Percentiles rank a stretch among this genome's conserved stretches.
phyloP scores from a whole-genome alignment of 768 basidiomycete genomes.

The Hysterangium stoloniferum region DNA sequence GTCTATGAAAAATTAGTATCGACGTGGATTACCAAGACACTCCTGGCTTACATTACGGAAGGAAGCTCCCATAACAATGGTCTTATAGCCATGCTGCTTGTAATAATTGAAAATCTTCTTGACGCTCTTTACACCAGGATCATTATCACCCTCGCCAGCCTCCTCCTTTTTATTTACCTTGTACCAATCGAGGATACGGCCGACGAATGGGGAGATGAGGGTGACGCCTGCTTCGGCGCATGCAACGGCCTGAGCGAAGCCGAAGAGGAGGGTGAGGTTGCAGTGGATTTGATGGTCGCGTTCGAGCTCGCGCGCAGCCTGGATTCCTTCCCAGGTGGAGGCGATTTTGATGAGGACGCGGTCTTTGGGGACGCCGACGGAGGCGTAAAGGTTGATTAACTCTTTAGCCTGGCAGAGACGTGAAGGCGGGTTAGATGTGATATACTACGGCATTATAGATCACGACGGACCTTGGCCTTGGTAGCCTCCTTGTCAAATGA shows the following conservation, averaged over 20 bases:
- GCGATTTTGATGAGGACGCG: constrained; percentile 99
- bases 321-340: constrained; percentile 99
- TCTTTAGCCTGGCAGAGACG: constrained; percentile 30
- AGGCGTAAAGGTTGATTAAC: constrained; percentile 90
- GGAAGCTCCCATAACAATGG: constrained; percentile 99
- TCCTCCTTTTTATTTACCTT: constrained; percentile 80
- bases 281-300: constrained; percentile 90
- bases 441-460: no score
- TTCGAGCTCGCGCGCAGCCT: constrained; percentile 95
- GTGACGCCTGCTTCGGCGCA: constrained; percentile 98
- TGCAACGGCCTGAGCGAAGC: constrained; percentile 97
- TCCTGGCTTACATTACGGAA: constrained; percentile 83
- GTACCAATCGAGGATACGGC: constrained; percentile 99
- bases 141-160: constrained; percentile 82
- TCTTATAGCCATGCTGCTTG: constrained; percentile 97
- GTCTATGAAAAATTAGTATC: constrained; percentile 32
- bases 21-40: constrained; percentile 1
- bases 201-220: constrained; percentile 98
- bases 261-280: constrained; percentile 98
- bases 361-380: constrained; percentile 88
- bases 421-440: background rate
- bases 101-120: constrained; percentile 99
- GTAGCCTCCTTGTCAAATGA: constrained; percentile 94
- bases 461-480: constrained; percentile 83
- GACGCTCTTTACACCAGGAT: constrained; percentile 94